Base-by-base conservation (phyloP, 2,329 filamentous ascomycete species). In the Trichocomaceae sp. region DNA sequence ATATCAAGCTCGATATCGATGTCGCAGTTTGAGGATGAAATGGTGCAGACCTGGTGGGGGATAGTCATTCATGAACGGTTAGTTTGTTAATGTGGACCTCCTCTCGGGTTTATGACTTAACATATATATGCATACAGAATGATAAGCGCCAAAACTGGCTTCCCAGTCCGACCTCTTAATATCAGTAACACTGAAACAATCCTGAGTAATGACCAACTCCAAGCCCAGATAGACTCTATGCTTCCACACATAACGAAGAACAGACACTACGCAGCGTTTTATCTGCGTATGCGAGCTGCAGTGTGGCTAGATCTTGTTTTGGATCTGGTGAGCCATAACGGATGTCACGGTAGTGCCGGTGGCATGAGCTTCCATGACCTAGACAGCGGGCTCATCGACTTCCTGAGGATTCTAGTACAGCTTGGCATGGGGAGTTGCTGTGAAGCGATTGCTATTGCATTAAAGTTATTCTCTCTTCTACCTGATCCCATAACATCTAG, bases 21-120 rank as follows among this genome's bases (percentile, higher is more conserved):
- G 23, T 47, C 31, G 23, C 26, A 47, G 2, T 12, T 31, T 19
- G 23, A 39, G 33, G 19, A 49, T 39, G 47, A 49, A 7, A 3
- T 4, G 19, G 5, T 23, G 10, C 47, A 49, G 19, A 49, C 47
- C 2, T 49, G 47, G 47, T 49, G 47, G 47, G 47, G 47, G 5
- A 39, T 49, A 9, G 37, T 23, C 17, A 49, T 39, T 17, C 47
- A 49, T 49, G 47, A 49, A n/a, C 13, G 47, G 47, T 49, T 5
- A 2, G 46, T 20, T 4, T 31, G n/a, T 26, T 3, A 26, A 15
- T 37, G 2, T 49, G 2, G 17, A 6, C 10, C 2, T 2, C 15
- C 39, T 37, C 7, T 1, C 2, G 8, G n/a, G 17, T 22, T 20
- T 22, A 22, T 20, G 17, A 1, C 12, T n/a, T 39, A 49, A 37